Percentiles rank a stretch among this genome's conserved stretches.
Conservation (phyloP, 257 asterid genomes). For the Penstemon newberryi region DNA sequence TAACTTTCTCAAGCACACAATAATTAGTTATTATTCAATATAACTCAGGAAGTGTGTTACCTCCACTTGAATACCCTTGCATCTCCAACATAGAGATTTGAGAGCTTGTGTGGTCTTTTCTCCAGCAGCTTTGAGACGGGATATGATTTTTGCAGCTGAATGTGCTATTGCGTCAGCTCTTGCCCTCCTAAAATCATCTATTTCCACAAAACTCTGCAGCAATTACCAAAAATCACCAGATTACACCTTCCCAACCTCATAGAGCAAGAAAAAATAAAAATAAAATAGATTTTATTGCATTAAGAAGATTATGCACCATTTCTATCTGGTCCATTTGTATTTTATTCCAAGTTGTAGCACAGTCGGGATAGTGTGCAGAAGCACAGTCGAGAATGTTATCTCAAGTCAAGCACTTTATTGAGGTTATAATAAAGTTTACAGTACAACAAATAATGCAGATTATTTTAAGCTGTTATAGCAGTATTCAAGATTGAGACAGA, state of each 20-base stretch:
- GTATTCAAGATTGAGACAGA: background rate
- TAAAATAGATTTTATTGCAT: background rate
- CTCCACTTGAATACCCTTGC: conserved; percentile 95
- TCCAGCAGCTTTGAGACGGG: conserved; percentile 88
- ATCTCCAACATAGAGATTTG: conserved; percentile 92
- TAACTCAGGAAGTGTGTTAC: conserved; percentile 38
- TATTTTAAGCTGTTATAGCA: background rate
- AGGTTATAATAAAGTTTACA: background rate
- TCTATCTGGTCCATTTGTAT: background rate
- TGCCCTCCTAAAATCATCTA: conserved; percentile 86
- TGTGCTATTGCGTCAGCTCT: conserved; percentile 94
- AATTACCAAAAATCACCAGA: conserved; percentile 32
- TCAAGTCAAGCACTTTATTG: conserved; percentile 17
- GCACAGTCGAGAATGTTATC: conserved; percentile 1
- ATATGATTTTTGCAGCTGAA: conserved; percentile 82
- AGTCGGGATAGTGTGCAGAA: conserved; percentile 1
- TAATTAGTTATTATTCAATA: background rate
- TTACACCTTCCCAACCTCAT: conserved; percentile 1
- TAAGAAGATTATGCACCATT: background rate
- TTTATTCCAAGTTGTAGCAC: conserved; percentile 15
- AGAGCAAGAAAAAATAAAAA: no score
- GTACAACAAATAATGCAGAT: conserved; percentile 1
- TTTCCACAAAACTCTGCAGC: conserved; percentile 68
- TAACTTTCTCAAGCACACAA: conserved; percentile 1
- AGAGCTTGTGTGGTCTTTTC: conserved; percentile 92